Evolutionary conservation across 306 rosid genomes (phyloP), one percentile per base, ranked within the genome.

Genomic region (Gynostemma pentaphyllum): DNA sequence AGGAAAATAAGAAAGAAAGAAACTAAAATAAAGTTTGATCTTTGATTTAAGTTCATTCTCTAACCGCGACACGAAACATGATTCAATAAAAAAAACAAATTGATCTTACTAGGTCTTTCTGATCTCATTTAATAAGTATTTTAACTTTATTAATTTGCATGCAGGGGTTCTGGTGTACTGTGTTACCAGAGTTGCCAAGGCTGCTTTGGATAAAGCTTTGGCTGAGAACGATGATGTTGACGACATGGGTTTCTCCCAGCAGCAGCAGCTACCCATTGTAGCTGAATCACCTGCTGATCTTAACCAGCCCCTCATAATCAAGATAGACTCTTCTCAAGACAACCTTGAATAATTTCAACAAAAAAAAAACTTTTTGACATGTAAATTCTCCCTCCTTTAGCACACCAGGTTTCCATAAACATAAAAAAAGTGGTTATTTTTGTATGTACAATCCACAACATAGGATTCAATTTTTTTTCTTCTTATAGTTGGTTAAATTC

Each of bases 241-340:
- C 18, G 69, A 46, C 46, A 41, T 72, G 41, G 11, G 55, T 49
- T 61, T 54, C 40, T 72, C 80, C 7, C 66, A 86, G 0, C 83
- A 76, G 41, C 66, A 86, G 0, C 83, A 76, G 41, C 63, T 72
- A 14, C 79, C 87, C 23, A 37, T 74, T 62, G 74, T 67, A 34
- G 72, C 71, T 6, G 95, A 80, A 64, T 59, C 76, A 9, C 40
- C 83, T 10, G 70, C 44, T 50, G 82, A 88, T 79, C 85, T 88
- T 67, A 70, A 72, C 69, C 86, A 74, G 64, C 95, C 97, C 46
- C 96, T 91, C 67, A 69, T 87, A 57, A 76, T 92, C 80, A 85
- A 81, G 81, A 80, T 70, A 63, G 82, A 81, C 49, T 66, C 68
- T 36, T 57, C 79, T 34, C 69, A 67, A 50, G 74, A 74, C 62